Base-by-base conservation (phyloP, 805 yeast species). In the Zygoascus bituminiphila region DNA sequence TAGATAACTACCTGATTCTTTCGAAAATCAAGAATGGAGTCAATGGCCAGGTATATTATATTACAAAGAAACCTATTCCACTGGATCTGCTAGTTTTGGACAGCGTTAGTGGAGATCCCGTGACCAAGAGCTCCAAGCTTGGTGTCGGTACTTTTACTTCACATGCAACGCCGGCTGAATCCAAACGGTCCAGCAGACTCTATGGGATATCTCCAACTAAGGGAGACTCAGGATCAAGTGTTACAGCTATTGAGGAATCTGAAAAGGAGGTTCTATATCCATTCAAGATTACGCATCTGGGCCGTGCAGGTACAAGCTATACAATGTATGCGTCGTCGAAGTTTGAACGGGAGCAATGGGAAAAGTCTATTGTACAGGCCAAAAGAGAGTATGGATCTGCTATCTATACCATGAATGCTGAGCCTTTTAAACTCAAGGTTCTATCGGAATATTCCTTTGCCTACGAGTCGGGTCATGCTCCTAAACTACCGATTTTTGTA, bases 1-100 rank as follows among this genome's bases (percentile, higher is more conserved):
- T 87, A 46, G 95, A 87, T 59, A 84, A 87, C 57, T 84, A 73
- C 56, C 64, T 87, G 40, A 60, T 69, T 2, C 49, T 69, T 21
- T 61, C 71, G 6, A 68, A 68, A 45, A 54, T 57, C 9, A 54
- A 66, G 3, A 67, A 66, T 26, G 70, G 66, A 2, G 52, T 50
- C 46, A 57, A 58, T 33, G 68, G 68, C 1, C 53, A 56, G 2
- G 64, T 62, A 26, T 60, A 61, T 46, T 62, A 59, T 23, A 41
- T 17, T 26, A 26, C 46, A 33, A 47, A 47, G 23, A 40, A 56
- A 49, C 72, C 73, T 5, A 67, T 69, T 31, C 69, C 71, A 2
- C 49, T 69, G 47, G 72, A 69, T 44, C 51, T 87, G 26, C 73
- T 87, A 1, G 81, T 86, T 0, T 82, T 86, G 37, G 72, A 71